phyloP scores from a whole-genome alignment of 306 rosid genomes.

The Heteromeles arbutifolia region DNA sequence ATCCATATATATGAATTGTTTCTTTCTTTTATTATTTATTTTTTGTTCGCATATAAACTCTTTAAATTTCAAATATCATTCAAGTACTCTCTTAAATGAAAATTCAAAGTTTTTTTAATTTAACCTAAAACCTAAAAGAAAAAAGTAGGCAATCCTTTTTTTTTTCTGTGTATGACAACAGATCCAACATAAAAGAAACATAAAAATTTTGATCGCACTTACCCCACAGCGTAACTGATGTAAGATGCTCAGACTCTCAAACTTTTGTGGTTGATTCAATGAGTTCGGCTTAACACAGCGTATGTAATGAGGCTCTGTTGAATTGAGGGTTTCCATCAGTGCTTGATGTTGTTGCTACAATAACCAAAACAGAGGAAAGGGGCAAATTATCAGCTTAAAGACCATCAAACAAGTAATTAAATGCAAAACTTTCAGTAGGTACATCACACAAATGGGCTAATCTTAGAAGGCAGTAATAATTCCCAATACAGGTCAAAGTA shows the following conservation, averaged over 20 bases:
- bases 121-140: background rate
- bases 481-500: background rate
- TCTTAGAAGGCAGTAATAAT: background rate
- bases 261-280: constrained; percentile 74
- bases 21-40: background rate
- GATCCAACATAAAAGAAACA: constrained; percentile 14
- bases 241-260: constrained; percentile 81
- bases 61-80: background rate
- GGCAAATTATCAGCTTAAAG: background rate
- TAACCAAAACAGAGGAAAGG: background rate
- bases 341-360: constrained; percentile 95
- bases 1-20: background rate
- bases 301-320: constrained; percentile 92
- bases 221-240: constrained; percentile 99
- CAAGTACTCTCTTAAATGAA: background rate
- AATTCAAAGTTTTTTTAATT: background rate
- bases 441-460: background rate
- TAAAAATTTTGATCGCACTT: constrained; percentile 32
- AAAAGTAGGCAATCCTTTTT: constrained; percentile 1
- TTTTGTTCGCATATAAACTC: background rate
- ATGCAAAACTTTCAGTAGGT: background rate
- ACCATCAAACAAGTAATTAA: background rate
- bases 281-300: constrained; percentile 98
- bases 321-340: constrained; percentile 83
- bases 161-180: constrained; percentile 7